phyloP scores from a whole-genome alignment of 495 filamentous ascomycete genomes.

The Cenococcum geophilum region DNA sequence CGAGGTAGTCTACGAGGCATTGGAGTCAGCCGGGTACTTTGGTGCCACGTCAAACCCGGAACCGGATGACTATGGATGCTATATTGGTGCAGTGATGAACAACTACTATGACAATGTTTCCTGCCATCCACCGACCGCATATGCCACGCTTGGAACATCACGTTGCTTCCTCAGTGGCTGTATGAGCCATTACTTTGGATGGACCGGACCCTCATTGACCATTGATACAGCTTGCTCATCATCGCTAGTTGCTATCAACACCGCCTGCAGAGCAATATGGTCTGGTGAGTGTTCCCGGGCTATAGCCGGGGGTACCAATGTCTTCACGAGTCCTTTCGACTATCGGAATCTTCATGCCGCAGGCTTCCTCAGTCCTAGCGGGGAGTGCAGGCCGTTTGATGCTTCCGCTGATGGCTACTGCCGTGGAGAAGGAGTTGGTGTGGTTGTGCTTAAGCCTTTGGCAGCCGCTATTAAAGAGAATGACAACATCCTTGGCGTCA shows the following conservation, averaged over 20 bases:
- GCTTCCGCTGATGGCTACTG: not conserved
- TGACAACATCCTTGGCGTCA: conserved; percentile 44
- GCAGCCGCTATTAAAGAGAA: conserved; percentile 38
- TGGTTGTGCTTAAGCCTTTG: conserved; percentile 41
- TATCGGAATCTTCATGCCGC: not conserved
- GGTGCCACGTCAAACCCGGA: not conserved
- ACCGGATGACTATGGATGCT: not conserved
- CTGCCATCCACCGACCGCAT: conserved; percentile 28
- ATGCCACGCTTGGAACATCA: not conserved
- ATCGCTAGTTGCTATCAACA: not conserved
- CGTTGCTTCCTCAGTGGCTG: conserved; percentile 1
- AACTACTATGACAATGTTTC: conserved; percentile 29
- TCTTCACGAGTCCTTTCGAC: not conserved
- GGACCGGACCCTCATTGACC: not conserved
- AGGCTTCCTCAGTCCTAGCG: not conserved
- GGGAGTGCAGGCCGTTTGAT: not conserved
- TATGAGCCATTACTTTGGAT: not conserved
- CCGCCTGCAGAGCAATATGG: not conserved
- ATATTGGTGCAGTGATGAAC: conserved; percentile 26
- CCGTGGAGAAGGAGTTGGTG: conserved; percentile 5
- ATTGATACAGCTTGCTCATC: conserved; percentile 7
- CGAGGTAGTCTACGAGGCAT: not conserved
- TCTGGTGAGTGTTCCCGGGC: not conserved
- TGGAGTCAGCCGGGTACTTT: conserved; percentile 11
- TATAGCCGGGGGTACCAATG: not conserved